These are phyloP conservation scores for Ramularia collo-cygni DNA, from an alignment of 2,329 filamentous ascomycete species.

Conservation along the genomic window DNA sequence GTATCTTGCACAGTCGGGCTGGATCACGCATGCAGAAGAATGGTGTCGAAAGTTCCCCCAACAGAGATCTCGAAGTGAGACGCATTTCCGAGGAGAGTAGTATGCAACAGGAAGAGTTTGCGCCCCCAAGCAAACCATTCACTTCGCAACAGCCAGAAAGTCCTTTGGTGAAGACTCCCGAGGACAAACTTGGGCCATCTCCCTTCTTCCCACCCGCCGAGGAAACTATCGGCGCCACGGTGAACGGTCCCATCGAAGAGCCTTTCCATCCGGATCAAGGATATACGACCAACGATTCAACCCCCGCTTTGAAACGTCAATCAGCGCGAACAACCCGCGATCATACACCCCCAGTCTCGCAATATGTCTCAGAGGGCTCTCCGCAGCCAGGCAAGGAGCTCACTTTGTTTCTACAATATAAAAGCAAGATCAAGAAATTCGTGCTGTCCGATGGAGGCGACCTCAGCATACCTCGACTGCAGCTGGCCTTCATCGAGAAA, in stretches of 20 bases:
- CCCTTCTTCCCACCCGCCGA: conserved; percentile 22
- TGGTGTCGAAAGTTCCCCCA: conserved; percentile 53
- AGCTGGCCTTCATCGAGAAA: conserved; percentile 96
- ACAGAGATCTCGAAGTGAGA: conserved; percentile 42
- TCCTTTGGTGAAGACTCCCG: conserved; percentile 52
- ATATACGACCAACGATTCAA: conserved; percentile 8
- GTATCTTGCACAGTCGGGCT: conserved; percentile 29
- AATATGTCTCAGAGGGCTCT: conserved; percentile 48
- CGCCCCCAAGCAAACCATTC: conserved; percentile 20
- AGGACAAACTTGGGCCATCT: conserved; percentile 52
- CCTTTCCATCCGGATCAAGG: conserved; percentile 16
- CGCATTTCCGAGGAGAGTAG: conserved; percentile 59
- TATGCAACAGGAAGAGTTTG: conserved; percentile 33
- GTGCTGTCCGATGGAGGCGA: conserved; percentile 79
- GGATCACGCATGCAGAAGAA: conserved; percentile 21
- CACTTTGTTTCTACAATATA: conserved; percentile 92
- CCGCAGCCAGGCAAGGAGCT: conserved; percentile 78
- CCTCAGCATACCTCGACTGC: conserved; percentile 77
- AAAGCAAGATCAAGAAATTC: conserved; percentile 95
- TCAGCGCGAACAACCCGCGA: conserved; percentile 16
- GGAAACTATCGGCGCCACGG: conserved; percentile 24
- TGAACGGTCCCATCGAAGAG: conserved; percentile 31
- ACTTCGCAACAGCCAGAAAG: conserved; percentile 31
- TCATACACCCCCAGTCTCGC: conserved; percentile 34
- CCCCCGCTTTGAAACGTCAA: conserved; percentile 7